phyloP scores from a whole-genome alignment of 257 asterid species.

The Penstemon davidsonii region DNA sequence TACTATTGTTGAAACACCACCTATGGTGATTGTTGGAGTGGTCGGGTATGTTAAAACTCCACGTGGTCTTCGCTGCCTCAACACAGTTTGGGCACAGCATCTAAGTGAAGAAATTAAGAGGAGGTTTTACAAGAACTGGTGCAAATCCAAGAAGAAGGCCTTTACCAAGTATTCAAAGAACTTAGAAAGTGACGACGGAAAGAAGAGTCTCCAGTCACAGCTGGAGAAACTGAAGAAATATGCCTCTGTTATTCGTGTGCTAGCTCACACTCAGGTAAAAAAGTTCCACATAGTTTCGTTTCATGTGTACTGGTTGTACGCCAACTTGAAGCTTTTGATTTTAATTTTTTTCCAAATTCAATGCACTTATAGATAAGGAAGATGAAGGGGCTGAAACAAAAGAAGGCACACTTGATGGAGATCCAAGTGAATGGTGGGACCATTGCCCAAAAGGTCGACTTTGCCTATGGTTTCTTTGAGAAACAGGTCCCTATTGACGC shows the following conservation, averaged over 20 bases:
- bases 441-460: conserved; percentile 65
- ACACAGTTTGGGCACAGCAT: conserved; percentile 71
- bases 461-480: conserved; percentile 60
- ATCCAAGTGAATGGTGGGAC: conserved; percentile 69
- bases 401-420: conserved; percentile 68
- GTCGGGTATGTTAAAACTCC: conserved; percentile 68
- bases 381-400: conserved; percentile 65
- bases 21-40: conserved; percentile 65
- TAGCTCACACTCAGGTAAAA: conserved; percentile 69
- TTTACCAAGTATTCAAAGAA: conserved; percentile 49
- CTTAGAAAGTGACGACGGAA: conserved; percentile 58
- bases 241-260: conserved; percentile 45
- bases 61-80: conserved; percentile 61
- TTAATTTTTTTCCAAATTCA: background rate
- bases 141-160: conserved; percentile 70
- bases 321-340: background rate
- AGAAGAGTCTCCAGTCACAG: conserved; percentile 55
- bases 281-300: background rate
- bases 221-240: conserved; percentile 57
- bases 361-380: conserved; percentile 43
- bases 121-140: conserved; percentile 72
- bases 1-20: conserved; percentile 56
- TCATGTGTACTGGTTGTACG: background rate
- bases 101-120: conserved; percentile 63
- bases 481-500: conserved; percentile 62